Base-by-base conservation (phyloP, 2,329 filamentous ascomycete genomes). In the Monilinia vaccinii-corymbosi region DNA sequence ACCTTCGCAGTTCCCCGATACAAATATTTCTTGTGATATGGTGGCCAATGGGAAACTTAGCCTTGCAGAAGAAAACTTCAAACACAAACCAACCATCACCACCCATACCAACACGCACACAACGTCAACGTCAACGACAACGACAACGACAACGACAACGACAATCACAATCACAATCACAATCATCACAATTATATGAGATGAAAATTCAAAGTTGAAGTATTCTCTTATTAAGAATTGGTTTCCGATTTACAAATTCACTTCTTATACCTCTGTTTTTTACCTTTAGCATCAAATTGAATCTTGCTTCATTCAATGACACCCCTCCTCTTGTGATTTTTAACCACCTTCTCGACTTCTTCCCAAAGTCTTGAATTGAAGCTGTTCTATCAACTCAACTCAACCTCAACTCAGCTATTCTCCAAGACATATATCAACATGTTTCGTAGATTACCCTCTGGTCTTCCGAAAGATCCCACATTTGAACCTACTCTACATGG, bases 381-480 rank as follows among this genome's bases (percentile, higher is more conserved):
- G 16, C 18, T n/a, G n/a, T 8, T 42, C n/a, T 6, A 14, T 21
- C 47, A 14, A 21, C 32, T 36, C 36, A 21, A 32, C 11, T 21
- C 2, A 32, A 48, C 13, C 16, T 34, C 28, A 21, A 44, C 4
- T 1, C 51, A 55, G 21, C 16, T n/a, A 31, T 25, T 36, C 57
- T 23, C 28, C 48, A 59, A 28, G 5, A 25, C 4, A 42, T 18
- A 42, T 18, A 55, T n/a, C 42, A 58, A 18, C 3, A 94, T 97
- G 91, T 96, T 94, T 71, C 83, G 86, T 55, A 87, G 88, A 60
- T 78, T 79, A 44, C 83, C 83, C 75, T 78, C 80, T 10, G 81
- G 83, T 66, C 82, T 96, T 3, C 88, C 89, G n/a, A 72, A 77
- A 57, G 89, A 96, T 69, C 80, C 83, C 0, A 70, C 76, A 14